A percentile compares a stretch with the other conserved stretches of the same genome.
Conservation (phyloP, 1,284 basidiomycete genomes). For the Vanrija pseudolonga region DNA sequence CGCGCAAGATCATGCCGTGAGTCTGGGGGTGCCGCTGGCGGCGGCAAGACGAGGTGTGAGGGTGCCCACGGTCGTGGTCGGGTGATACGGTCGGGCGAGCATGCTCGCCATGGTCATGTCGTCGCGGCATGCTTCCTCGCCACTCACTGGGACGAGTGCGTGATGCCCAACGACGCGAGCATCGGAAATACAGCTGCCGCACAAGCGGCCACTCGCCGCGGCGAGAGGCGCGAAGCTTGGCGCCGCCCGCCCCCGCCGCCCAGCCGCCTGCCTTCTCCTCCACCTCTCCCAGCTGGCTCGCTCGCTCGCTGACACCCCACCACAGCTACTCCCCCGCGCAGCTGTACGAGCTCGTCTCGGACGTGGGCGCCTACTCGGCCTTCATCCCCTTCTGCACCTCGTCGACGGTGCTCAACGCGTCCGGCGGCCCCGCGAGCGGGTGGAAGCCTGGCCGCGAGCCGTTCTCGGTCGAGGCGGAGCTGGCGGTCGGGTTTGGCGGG, state of each 20-base stretch:
- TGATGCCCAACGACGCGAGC: too few relatives aligned
- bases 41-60: too few relatives aligned
- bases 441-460: conserved; percentile 47
- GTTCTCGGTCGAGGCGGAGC: conserved; percentile 71
- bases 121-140: too few relatives aligned
- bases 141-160: too few relatives aligned
- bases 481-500: conserved; percentile 82
- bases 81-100: too few relatives aligned
- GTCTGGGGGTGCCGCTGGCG: conserved; percentile 29
- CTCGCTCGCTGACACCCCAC: conserved; percentile 5
- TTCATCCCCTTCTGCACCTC: conserved; percentile 88
- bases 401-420: conserved; percentile 62
- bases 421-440: conserved; percentile 10
- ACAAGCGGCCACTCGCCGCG: too few relatives aligned
- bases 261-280: not conserved
- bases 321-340: conserved; percentile 67
- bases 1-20: conserved; percentile 73
- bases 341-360: conserved; percentile 80
- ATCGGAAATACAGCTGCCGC: too few relatives aligned
- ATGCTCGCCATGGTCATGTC: too few relatives aligned
- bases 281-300: not conserved
- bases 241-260: not conserved
- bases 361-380: conserved; percentile 76
- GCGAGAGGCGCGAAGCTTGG: too few relatives aligned
- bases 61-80: not conserved